A percentile compares a stretch with the other conserved stretches of the same genome.
These are phyloP conservation scores for Potentilla sterilis DNA, from an alignment of 306 rosid genomes.

Conservation along the genomic window DNA sequence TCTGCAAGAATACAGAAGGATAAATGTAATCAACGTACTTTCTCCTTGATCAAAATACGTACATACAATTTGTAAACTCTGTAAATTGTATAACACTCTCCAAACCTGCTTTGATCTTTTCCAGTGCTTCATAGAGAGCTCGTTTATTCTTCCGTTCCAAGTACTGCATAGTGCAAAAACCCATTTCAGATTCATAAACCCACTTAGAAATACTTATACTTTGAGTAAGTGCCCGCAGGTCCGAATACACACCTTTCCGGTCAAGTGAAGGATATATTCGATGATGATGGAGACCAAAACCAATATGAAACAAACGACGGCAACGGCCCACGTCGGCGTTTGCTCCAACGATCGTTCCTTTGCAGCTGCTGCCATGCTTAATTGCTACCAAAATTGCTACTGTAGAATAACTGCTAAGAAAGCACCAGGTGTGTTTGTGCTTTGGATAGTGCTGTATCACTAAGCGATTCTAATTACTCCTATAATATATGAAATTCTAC, in stretches of 20 bases:
- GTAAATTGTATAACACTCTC: background rate
- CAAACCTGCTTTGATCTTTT: constrained; percentile 76
- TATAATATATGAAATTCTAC: background rate
- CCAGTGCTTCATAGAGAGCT: constrained; percentile 63
- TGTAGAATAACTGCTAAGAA: background rate
- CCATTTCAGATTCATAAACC: background rate
- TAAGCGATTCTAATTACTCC: background rate
- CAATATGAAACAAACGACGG: constrained; percentile 69
- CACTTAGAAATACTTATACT: background rate
- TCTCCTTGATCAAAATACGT: background rate
- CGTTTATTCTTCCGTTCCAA: constrained; percentile 62
- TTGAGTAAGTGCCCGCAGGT: background rate
- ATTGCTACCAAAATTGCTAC: background rate
- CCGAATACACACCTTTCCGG: constrained; percentile 46
- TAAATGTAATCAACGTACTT: background rate
- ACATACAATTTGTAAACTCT: background rate
- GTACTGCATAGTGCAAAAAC: constrained; percentile 45
- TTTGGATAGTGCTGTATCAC: background rate
- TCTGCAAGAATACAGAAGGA: constrained; percentile 29
- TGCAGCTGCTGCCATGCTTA: constrained; percentile 52
- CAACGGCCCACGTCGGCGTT: constrained; percentile 93
- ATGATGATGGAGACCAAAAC: constrained; percentile 62
- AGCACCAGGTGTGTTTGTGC: background rate
- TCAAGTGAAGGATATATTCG: constrained; percentile 61
- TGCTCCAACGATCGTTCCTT: constrained; percentile 63